Evolutionary conservation across 2,329 filamentous ascomycete genomes (phyloP).

Genomic region (Sporothrix protearum): DNA sequence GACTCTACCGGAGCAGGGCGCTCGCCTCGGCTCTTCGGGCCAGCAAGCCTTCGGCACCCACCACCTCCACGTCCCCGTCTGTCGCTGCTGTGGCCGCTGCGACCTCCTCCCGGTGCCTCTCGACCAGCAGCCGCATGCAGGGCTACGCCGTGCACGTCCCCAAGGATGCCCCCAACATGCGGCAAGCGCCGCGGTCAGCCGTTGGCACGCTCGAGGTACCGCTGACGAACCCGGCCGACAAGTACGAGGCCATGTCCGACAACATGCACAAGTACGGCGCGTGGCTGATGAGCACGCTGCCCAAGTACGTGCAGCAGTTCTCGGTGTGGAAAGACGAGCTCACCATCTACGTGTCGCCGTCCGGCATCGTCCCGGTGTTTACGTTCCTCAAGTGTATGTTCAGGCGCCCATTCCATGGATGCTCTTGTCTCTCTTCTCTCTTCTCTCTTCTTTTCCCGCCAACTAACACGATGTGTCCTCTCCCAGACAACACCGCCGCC

Average conservation of each 20-base stretch:
- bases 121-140: constrained; percentile 44
- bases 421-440: background rate
- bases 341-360: constrained; percentile 84
- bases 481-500: constrained; percentile 82
- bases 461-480: background rate
- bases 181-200: constrained; percentile 57
- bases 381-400: constrained; percentile 78
- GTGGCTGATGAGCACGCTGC: constrained; percentile 93
- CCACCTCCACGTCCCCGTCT: constrained; percentile 35
- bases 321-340: constrained; percentile 99
- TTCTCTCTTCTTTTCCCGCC: background rate
- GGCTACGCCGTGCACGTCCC: constrained; percentile 53
- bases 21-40: constrained; percentile 55
- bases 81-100: constrained; percentile 27
- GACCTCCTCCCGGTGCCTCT: constrained; percentile 45
- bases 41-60: constrained; percentile 44
- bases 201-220: constrained; percentile 68
- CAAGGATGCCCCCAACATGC: constrained; percentile 63
- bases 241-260: constrained; percentile 82
- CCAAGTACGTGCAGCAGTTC: constrained; percentile 98
- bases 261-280: constrained; percentile 90
- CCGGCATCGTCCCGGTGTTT: constrained; percentile 87
- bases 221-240: constrained; percentile 88
- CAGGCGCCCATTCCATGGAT: background rate
- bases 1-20: constrained; percentile 54